Base-by-base conservation (phyloP, 1,284 basidiomycete genomes). In the Cryptococcus sp. region DNA sequence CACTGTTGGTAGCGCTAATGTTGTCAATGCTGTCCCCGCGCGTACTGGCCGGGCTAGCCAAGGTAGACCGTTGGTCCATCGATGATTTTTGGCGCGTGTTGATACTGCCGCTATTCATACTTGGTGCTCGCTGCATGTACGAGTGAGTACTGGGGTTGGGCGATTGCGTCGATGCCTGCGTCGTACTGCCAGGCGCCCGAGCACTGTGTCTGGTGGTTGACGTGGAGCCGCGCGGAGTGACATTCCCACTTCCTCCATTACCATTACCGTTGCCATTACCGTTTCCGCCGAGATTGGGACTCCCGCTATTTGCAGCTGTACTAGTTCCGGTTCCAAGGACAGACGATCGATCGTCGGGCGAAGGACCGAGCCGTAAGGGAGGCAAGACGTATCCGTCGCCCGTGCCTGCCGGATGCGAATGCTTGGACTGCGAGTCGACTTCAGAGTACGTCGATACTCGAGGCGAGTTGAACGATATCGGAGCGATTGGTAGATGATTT, bases 331-430 rank as follows among this genome's bases (percentile, higher is more conserved):
- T 47, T 45, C 39, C 19, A 45, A 45, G n/a, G 52, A 47, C 4
- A 46, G 55, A 30, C 51, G 55, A 53, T 16, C n/a, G 22, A 47
- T 40, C 47, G 15, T 19, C 43, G 2, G 54, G 47, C 11, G 58
- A 52, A 3, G 64, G 66, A 1, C 61, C 64, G 11, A 69, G 47
- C n/a, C 64, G 50, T 8, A 67, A 55, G 22, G 63, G 59, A 1
- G 65, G 65, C 5, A 66, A 51, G 22, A 55, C 42, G 51, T 59
- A 65, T 8, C 52, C 35, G 19, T 30, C 27, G 41, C 52, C n/a
- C n/a, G 52, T 23, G 25, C 22, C 25, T 43, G 30, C n/a, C 7
- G 47, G 17, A 39, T 40, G 20, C 46, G 52, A 35, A 35, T 35
- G 30, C 30, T 35, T 35, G 30, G 30, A 35, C 30, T 35, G 30